phyloP scores from a whole-genome alignment of 1,139 yeast species.

The Pichia cactophila region DNA sequence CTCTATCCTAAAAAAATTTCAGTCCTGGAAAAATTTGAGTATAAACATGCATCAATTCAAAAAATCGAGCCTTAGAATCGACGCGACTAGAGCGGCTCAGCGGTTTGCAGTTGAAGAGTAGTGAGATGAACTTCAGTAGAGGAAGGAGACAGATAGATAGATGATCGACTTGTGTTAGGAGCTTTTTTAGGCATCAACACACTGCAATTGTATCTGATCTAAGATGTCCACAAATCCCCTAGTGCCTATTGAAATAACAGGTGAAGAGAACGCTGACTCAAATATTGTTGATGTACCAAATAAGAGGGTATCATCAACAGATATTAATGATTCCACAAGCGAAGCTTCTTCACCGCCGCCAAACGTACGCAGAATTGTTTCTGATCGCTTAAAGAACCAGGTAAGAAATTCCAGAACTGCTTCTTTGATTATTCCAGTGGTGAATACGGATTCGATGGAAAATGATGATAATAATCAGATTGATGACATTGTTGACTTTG shows the following conservation, averaged over 20 bases:
- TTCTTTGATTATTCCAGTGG: slow-evolving; percentile 6
- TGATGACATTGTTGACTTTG: slow-evolving; percentile 1
- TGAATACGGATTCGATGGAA: not conserved
- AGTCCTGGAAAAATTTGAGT: not conserved
- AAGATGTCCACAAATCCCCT: not conserved
- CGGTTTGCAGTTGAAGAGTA: not conserved
- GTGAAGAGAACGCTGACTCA: not conserved
- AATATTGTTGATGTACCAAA: not conserved
- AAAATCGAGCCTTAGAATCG: not conserved
- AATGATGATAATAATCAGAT: not conserved
- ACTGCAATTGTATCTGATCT: too few species aligned
- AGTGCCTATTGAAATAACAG: not conserved
- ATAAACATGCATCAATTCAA: not conserved
- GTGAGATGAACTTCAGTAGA: not conserved
- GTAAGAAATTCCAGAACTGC: slow-evolving; percentile 8
- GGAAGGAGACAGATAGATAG: too few species aligned
- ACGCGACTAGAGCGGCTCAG: not conserved
- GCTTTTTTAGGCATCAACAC: too few species aligned
- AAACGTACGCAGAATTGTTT: not conserved
- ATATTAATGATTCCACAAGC: not conserved
- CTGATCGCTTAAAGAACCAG: slow-evolving; percentile 1
- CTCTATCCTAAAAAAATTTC: not conserved
- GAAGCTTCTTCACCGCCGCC: not conserved
- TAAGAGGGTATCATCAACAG: not conserved
- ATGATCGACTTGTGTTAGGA: too few species aligned